Evolutionary conservation across 2,329 filamentous ascomycete genomes (phyloP).

Genomic region (Neonectria sp.): DNA sequence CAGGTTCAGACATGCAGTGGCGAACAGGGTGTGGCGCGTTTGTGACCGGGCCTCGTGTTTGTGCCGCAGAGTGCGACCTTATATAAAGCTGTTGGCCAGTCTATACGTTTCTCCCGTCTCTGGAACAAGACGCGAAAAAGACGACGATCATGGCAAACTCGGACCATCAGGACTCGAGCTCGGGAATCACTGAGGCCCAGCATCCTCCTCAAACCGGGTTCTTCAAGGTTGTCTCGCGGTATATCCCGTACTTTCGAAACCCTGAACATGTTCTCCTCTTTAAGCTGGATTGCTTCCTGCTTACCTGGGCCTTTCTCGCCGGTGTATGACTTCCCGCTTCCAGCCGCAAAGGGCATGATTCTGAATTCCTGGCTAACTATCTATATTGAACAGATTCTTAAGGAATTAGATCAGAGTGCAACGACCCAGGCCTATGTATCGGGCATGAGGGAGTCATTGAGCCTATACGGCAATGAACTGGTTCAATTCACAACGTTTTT

Average conservation of each 20-base stretch:
- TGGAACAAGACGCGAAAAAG: no score
- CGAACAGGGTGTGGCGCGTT: slow-evolving; percentile 15
- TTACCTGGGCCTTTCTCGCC: slow-evolving; percentile 55
- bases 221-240: slow-evolving; percentile 39
- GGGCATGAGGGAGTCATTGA: slow-evolving; percentile 51
- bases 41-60: slow-evolving; percentile 21
- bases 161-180: slow-evolving; percentile 11
- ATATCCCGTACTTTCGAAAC: slow-evolving; percentile 47
- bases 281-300: slow-evolving; percentile 53
- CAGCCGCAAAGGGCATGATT: neutral
- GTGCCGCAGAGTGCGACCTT: neutral
- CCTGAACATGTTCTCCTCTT: slow-evolving; percentile 53
- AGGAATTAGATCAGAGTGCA: slow-evolving; percentile 56
- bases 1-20: neutral
- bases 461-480: slow-evolving; percentile 65
- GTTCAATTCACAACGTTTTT: slow-evolving; percentile 69
- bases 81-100: slow-evolving; percentile 18
- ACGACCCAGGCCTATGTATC: slow-evolving; percentile 56
- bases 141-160: slow-evolving; percentile 9
- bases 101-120: neutral
- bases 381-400: slow-evolving; percentile 43
- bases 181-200: neutral
- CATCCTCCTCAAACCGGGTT: slow-evolving; percentile 34
- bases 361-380: neutral
- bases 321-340: slow-evolving; percentile 34